phyloP scores from a whole-genome alignment of 768 basidiomycete genomes.

The Tulasnella sp. region DNA sequence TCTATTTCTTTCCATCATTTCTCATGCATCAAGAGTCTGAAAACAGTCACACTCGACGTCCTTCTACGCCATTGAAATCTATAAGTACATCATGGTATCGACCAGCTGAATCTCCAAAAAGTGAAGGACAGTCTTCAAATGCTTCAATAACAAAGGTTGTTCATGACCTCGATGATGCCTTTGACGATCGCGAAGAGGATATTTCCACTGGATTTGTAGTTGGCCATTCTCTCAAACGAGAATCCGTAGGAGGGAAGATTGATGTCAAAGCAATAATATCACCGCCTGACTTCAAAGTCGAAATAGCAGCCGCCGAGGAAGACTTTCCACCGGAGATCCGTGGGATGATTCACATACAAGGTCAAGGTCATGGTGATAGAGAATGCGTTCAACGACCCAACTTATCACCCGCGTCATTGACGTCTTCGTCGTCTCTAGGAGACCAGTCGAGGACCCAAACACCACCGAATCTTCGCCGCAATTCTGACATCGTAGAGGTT shows the following conservation, averaged over 20 bases:
- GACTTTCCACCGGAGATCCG: background rate
- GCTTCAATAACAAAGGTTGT: too few relatives aligned
- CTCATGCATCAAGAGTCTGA: too few relatives aligned
- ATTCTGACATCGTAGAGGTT: background rate
- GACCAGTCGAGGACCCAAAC: background rate
- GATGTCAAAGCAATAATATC: background rate
- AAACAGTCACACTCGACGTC: too few relatives aligned
- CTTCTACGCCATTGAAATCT: too few relatives aligned
- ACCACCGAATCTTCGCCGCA: background rate
- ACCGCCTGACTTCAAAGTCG: background rate
- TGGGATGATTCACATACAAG: too few relatives aligned
- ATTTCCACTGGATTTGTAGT: background rate
- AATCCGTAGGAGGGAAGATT: background rate
- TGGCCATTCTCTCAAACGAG: conserved; percentile 8
- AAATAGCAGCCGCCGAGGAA: background rate
- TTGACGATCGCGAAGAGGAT: conserved; percentile 1
- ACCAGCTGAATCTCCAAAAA: too few relatives aligned
- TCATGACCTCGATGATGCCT: conserved; percentile 11
- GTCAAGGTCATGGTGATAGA: too few relatives aligned
- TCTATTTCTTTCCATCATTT: too few relatives aligned
- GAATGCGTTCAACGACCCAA: background rate
- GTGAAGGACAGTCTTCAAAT: too few relatives aligned
- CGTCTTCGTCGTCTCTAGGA: background rate
- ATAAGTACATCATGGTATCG: too few relatives aligned
- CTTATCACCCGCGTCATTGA: background rate